phyloP scores from a whole-genome alignment of 768 basidiomycete species.

The Suillus alpinus region DNA sequence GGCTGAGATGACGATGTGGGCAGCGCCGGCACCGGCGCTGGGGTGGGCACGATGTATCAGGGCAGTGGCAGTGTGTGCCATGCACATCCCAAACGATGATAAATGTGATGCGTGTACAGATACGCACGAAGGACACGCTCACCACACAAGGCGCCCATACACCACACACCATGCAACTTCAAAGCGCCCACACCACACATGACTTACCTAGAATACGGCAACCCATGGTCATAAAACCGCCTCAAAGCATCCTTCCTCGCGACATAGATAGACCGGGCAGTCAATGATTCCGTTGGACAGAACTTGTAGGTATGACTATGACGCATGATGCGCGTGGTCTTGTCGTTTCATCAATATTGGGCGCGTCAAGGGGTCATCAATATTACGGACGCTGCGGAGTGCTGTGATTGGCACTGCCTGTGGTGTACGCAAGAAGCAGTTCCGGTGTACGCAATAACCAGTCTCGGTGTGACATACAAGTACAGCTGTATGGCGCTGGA shows the following conservation, averaged over 20 bases:
- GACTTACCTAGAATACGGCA: constrained; percentile 34
- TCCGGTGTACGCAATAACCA: too few species aligned
- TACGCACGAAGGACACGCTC: background rate
- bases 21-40: too few species aligned
- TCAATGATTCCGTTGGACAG: constrained; percentile 2
- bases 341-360: background rate
- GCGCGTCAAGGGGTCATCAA: background rate
- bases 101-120: background rate
- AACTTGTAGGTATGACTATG: constrained; percentile 1
- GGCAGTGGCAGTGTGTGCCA: too few species aligned
- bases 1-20: background rate
- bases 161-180: background rate
- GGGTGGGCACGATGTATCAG: too few species aligned
- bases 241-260: constrained; percentile 16
- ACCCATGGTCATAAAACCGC: constrained; percentile 24
- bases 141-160: background rate
- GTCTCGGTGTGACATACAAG: too few species aligned
- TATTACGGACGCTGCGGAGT: background rate
- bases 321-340: background rate
- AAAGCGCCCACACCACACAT: background rate
- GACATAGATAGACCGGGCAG: constrained; percentile 13
- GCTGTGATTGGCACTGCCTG: too few species aligned
- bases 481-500: too few species aligned
- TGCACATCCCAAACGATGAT: background rate
- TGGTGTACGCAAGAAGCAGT: too few species aligned